Evolutionary conservation across 2,329 filamentous ascomycete species (phyloP).

Genomic region (Chaetothyriales sp.): DNA sequence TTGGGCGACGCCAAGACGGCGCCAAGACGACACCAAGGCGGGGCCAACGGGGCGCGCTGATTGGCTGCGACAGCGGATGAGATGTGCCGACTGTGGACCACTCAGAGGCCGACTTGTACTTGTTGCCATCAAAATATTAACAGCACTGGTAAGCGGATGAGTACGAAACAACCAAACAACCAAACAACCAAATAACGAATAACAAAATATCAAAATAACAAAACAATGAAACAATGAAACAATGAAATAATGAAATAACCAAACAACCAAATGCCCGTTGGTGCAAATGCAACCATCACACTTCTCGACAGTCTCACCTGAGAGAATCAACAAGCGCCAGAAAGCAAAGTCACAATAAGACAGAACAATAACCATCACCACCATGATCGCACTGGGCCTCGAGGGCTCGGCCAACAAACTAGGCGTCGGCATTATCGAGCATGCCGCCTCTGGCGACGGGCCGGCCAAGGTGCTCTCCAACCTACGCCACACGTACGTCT

Average conservation of each 20-base stretch:
- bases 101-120: too few relatives aligned
- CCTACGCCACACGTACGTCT: constrained; percentile 82
- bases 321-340: too few relatives aligned
- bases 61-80: neutral
- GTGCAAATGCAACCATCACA: too few relatives aligned
- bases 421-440: constrained; percentile 80
- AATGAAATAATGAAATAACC: too few relatives aligned
- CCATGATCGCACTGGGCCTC: constrained; percentile 56
- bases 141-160: too few relatives aligned
- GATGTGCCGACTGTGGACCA: neutral
- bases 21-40: neutral
- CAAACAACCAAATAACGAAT: too few relatives aligned
- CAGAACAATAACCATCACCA: constrained; percentile 3
- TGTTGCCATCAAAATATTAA: neutral
- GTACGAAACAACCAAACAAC: too few relatives aligned
- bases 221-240: too few relatives aligned
- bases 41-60: neutral
- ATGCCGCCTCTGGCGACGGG: constrained; percentile 42
- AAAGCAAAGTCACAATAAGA: neutral
- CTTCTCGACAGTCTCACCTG: too few relatives aligned
- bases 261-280: too few relatives aligned
- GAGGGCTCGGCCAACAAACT: constrained; percentile 98
- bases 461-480: constrained; percentile 70
- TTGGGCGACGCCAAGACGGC: neutral
- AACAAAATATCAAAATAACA: too few relatives aligned